Evolutionary conservation across 345 rosid genomes (phyloP).

Genomic region (Hypericum perforatum): DNA sequence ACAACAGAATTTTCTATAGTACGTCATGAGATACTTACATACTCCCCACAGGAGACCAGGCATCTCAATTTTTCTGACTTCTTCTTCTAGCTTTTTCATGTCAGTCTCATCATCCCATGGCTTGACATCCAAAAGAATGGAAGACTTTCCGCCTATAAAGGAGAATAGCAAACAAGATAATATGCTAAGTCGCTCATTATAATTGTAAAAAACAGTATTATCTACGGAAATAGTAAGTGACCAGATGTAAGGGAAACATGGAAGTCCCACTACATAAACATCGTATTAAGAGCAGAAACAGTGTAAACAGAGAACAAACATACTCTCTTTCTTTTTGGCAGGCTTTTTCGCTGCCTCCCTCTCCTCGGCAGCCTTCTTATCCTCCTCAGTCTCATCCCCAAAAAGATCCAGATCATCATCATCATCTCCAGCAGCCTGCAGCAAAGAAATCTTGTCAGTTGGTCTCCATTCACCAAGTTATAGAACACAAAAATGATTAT

Average conservation of each 20-base stretch:
- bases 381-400: slow-evolving; percentile 95
- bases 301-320: slow-evolving; percentile 5
- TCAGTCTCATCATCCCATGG: slow-evolving; percentile 99
- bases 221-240: too few relatives aligned
- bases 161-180: neutral
- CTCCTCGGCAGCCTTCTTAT: slow-evolving; percentile 85
- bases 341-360: slow-evolving; percentile 74
- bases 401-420: slow-evolving; percentile 90
- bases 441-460: too few relatives aligned
- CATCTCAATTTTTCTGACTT: slow-evolving; percentile 57
- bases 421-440: slow-evolving; percentile 43
- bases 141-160: slow-evolving; percentile 75
- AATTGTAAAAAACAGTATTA: too few relatives aligned
- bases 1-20: neutral
- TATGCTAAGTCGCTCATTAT: neutral
- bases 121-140: slow-evolving; percentile 79
- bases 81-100: slow-evolving; percentile 86
- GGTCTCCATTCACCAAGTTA: too few relatives aligned
- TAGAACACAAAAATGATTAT: too few relatives aligned
- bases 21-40: slow-evolving; percentile 34
- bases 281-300: neutral
- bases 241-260: too few relatives aligned
- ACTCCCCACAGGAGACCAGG: slow-evolving; percentile 95
- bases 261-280: neutral
- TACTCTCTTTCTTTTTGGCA: slow-evolving; percentile 69